Base-by-base conservation (phyloP, 2,329 filamentous ascomycete genomes). In the Claviceps quebecensis region DNA sequence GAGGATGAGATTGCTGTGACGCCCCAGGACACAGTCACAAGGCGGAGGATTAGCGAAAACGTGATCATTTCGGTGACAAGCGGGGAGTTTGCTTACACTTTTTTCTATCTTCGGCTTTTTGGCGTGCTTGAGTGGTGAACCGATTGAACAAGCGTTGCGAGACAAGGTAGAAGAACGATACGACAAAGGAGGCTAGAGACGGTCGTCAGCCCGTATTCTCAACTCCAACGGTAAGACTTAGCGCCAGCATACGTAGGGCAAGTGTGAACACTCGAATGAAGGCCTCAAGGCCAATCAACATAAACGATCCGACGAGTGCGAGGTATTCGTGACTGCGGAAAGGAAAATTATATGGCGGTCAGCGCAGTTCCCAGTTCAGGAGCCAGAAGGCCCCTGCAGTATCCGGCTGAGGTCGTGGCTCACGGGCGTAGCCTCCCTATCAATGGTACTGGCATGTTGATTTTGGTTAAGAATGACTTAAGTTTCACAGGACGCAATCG, bases 261-360 rank as follows among this genome's bases (percentile, higher is more conserved):
- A 96, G 78, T 1, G 93, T 97, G 55, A 95, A 79, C 53, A 95
- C 73, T 60, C 91, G 83, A 60, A 95, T 84, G 54, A 95, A 62
- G 52, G 83, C 82, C 67, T 98, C 93, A 57, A 95, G 75, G 46
- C 81, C 76, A 53, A 97, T 83, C 39, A 98, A 78, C 49, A 87
- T 61, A 61, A 97, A 86, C 7, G 91, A 97, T 51, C 83, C 81
- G 46, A 93, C 69, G 44, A 98, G 79, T 40, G 90, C 88, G 56
- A 94, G 69, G 70, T 97, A 97, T 71, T 98, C 90, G 67, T 77
- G 77, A 67, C 86, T 89, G 26, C 23, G 39, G 6, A 9, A 9
- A 16, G 39, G 6, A 9, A 9, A 16, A 11, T 4, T 29, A 34
- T n/a, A 22, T 3, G 17, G 26, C 26, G 17, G 41, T 17, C 14